These are phyloP conservation scores for Zygoascus biomembranicola DNA, from an alignment of 805 yeast genomes.

Conservation along the genomic window DNA sequence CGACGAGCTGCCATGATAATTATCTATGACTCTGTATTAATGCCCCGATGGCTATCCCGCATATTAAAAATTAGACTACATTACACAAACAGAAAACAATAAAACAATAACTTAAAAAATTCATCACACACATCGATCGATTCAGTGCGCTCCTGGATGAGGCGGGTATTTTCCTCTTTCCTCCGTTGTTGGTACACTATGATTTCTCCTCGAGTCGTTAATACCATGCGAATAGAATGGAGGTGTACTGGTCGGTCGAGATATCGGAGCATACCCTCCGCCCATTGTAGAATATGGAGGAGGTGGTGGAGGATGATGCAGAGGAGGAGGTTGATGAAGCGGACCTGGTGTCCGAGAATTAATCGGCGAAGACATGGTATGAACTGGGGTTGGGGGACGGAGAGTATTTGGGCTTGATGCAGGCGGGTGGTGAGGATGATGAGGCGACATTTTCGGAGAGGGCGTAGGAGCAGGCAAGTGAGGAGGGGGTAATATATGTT, in stretches of 20 bases:
- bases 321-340: slow-evolving; percentile 4
- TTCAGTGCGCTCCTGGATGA: background rate
- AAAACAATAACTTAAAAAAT: background rate
- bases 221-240: background rate
- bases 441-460: background rate
- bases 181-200: background rate
- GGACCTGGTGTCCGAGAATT: slow-evolving; percentile 2
- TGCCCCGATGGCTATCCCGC: background rate
- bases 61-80: background rate
- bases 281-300: slow-evolving; percentile 1
- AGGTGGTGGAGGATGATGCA: slow-evolving; percentile 7
- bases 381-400: slow-evolving; percentile 3
- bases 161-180: background rate
- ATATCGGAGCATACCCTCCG: background rate
- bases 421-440: slow-evolving; percentile 4
- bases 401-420: slow-evolving; percentile 2
- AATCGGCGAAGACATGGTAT: background rate
- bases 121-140: background rate
- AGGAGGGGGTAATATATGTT: background rate
- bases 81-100: background rate
- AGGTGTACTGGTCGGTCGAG: slow-evolving; percentile 4
- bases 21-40: background rate
- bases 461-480: slow-evolving; percentile 5
- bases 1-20: too few relatives aligned
- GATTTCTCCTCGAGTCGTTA: background rate